Percentiles rank a stretch among this genome's conserved stretches.
Conservation (phyloP, 495 filamentous ascomycete genomes). For the Penicillium pulvis region DNA sequence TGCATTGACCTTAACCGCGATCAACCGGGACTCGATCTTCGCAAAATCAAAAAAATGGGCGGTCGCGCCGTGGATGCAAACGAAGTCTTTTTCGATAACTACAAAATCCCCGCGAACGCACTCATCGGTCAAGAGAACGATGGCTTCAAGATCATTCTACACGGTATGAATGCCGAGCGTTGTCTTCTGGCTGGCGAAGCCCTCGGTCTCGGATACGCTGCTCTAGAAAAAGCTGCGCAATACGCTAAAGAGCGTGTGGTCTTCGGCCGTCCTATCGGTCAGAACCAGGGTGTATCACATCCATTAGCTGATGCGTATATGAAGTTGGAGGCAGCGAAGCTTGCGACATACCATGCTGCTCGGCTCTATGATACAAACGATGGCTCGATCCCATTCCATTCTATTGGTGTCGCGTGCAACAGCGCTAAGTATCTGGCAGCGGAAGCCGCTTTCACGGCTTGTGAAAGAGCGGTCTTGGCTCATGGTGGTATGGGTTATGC, state of each 20-base stretch:
- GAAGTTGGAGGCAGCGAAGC: slow-evolving; percentile 77
- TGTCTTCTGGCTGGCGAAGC: slow-evolving; percentile 78
- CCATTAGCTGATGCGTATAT: slow-evolving; percentile 75
- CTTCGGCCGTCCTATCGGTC: slow-evolving; percentile 70
- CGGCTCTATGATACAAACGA: slow-evolving; percentile 69
- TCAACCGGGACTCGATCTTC: slow-evolving; percentile 59
- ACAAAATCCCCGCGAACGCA: slow-evolving; percentile 58
- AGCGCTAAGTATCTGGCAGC: slow-evolving; percentile 78
- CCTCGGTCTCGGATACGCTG: slow-evolving; percentile 73
- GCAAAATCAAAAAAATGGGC: slow-evolving; percentile 80
- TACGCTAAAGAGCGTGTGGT: slow-evolving; percentile 72
- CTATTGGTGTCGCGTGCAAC: slow-evolving; percentile 73
- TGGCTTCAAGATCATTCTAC: slow-evolving; percentile 76
- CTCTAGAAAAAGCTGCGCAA: slow-evolving; percentile 61
- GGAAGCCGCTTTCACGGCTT: slow-evolving; percentile 74
- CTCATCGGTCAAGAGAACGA: slow-evolving; percentile 70
- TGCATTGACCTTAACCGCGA: slow-evolving; percentile 70
- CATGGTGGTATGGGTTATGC: slow-evolving; percentile 81
- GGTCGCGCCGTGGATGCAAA: slow-evolving; percentile 79
- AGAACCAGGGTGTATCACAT: slow-evolving; percentile 76
- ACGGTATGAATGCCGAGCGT: slow-evolving; percentile 84
- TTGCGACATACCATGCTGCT: slow-evolving; percentile 77
- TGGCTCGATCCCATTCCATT: slow-evolving; percentile 55
- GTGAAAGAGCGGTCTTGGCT: slow-evolving; percentile 65
- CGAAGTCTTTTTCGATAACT: slow-evolving; percentile 81